phyloP scores from a whole-genome alignment of 495 filamentous ascomycete genomes.

The Neurospora sp. region DNA sequence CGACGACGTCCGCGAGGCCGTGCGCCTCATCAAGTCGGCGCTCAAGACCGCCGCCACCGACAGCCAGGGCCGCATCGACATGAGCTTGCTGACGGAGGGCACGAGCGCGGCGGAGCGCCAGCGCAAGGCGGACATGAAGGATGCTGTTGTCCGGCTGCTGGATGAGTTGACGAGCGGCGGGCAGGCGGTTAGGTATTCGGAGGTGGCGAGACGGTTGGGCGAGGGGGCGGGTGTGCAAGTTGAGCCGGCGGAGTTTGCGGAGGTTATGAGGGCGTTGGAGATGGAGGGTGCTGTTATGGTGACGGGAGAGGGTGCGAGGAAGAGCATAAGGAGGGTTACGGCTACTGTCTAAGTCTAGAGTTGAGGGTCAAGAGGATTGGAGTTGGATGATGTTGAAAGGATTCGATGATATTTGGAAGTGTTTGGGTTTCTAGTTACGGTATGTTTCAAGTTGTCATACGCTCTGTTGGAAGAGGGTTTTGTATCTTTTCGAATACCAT shows the following conservation, averaged over 20 bases:
- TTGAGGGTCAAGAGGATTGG: neutral
- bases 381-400: neutral
- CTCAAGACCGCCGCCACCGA: conserved; percentile 96
- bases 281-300: conserved; percentile 76
- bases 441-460: neutral
- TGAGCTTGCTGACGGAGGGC: conserved; percentile 88
- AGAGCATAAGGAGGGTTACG: conserved; percentile 68
- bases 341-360: conserved; percentile 27
- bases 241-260: conserved; percentile 68
- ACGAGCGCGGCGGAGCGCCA: conserved; percentile 75
- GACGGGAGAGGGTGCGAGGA: conserved; percentile 74
- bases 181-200: conserved; percentile 61
- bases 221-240: conserved; percentile 67
- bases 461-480: neutral
- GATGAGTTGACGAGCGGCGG: conserved; percentile 68
- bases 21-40: conserved; percentile 84
- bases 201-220: conserved; percentile 60
- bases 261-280: conserved; percentile 70
- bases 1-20: conserved; percentile 81
- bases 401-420: neutral
- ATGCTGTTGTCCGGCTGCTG: conserved; percentile 57
- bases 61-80: conserved; percentile 88
- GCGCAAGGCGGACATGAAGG: conserved; percentile 75
- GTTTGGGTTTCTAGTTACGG: neutral
- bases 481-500: neutral